phyloP scores from a whole-genome alignment of 257 asterid genomes.

The Leonotis leonurus region DNA sequence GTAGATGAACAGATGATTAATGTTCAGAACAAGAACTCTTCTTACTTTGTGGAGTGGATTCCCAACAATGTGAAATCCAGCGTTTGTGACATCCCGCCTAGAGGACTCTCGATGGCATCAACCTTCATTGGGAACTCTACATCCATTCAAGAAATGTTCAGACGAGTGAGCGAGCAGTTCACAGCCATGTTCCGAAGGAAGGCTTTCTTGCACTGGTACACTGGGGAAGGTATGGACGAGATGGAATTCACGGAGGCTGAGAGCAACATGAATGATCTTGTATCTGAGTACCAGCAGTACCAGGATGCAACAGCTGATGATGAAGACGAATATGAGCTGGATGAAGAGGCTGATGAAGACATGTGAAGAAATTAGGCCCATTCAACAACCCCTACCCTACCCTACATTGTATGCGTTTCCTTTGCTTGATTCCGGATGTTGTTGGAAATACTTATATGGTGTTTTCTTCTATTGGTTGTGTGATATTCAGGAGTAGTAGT shows the following conservation, averaged over 20 bases:
- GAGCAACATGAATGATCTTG: conserved; percentile 80
- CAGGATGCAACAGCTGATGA: conserved; percentile 83
- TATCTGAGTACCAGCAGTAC: conserved; percentile 80
- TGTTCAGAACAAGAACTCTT: conserved; percentile 81
- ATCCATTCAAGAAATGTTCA: conserved; percentile 73
- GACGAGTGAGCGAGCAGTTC: conserved; percentile 77
- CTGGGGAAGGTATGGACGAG: conserved; percentile 71
- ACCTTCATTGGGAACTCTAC: conserved; percentile 78
- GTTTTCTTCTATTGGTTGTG: conserved; percentile 16
- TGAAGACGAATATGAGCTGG: conserved; percentile 59
- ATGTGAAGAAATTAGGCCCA: conserved; percentile 8
- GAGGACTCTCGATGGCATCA: conserved; percentile 78
- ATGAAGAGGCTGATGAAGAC: conserved; percentile 33
- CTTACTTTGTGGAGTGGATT: conserved; percentile 81
- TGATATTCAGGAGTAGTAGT: background rate
- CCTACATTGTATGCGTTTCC: background rate
- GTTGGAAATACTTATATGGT: background rate
- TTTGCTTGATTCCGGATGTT: conserved; percentile 2
- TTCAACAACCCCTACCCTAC: background rate
- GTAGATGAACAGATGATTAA: conserved; percentile 78
- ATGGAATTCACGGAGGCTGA: conserved; percentile 75
- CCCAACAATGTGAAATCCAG: conserved; percentile 83
- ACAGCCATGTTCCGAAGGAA: conserved; percentile 81
- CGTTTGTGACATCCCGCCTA: conserved; percentile 81
- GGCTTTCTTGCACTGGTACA: conserved; percentile 80